phyloP scores from a whole-genome alignment of 352 stramenopile genomes.

The Phytophthora multivora region DNA sequence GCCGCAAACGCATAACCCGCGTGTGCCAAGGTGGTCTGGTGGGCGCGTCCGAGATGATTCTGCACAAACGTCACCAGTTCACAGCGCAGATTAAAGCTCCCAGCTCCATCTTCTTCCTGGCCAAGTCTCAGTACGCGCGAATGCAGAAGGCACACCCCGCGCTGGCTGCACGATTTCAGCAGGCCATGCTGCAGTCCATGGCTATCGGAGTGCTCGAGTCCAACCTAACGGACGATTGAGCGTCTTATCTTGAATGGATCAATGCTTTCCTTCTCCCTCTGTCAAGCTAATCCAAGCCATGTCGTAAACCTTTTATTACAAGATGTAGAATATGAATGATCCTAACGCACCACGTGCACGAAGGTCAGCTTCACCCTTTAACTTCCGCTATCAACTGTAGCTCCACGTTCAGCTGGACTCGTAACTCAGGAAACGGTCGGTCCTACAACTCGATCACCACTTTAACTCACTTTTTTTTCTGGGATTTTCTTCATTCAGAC shows the following conservation, averaged over 20 bases:
- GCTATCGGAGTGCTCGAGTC: slow-evolving; percentile 85
- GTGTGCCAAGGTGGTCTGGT: slow-evolving; percentile 84
- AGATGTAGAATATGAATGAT: slow-evolving; percentile 42
- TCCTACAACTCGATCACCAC: slow-evolving; percentile 1
- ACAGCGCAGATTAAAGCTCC: slow-evolving; percentile 68
- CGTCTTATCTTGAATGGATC: slow-evolving; percentile 1
- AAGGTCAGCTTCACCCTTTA: slow-evolving; percentile 10
- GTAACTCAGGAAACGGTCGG: not conserved
- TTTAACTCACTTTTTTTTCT: slow-evolving; percentile 20
- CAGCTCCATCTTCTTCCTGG: slow-evolving; percentile 85
- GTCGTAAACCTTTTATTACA: slow-evolving; percentile 42
- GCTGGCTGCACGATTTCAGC: slow-evolving; percentile 80
- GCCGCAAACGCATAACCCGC: slow-evolving; percentile 79
- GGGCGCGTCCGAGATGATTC: slow-evolving; percentile 77
- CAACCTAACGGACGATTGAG: slow-evolving; percentile 79
- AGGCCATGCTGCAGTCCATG: slow-evolving; percentile 87
- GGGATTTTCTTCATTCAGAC: slow-evolving; percentile 39
- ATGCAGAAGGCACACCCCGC: slow-evolving; percentile 75
- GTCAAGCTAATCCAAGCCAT: not conserved
- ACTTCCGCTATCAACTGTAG: not conserved
- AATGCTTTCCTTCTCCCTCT: too few species aligned
- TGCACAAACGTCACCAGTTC: slow-evolving; percentile 85
- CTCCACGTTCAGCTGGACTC: slow-evolving; percentile 7
- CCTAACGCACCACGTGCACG: slow-evolving; percentile 19
- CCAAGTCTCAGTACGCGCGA: slow-evolving; percentile 65